Conservation (phyloP, 371 early-diverging fungal genomes). For the Mucor indicus region DNA sequence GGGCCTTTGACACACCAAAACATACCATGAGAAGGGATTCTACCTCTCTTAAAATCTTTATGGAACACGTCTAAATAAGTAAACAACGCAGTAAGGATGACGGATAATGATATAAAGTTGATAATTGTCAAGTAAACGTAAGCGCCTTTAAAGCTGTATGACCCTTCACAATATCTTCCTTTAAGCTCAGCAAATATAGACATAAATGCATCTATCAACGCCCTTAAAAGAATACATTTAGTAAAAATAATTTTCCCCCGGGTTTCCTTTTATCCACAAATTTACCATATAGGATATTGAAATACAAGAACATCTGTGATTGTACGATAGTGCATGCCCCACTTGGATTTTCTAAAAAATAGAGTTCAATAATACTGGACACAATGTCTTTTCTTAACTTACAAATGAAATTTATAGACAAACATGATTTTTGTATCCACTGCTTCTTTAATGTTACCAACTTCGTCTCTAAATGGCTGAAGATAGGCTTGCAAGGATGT, state of each 20-base stretch:
- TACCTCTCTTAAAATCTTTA: conserved; percentile 33
- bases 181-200: conserved; percentile 37
- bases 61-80: conserved; percentile 42
- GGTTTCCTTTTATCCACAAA: neutral
- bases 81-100: conserved; percentile 42
- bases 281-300: conserved; percentile 50
- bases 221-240: conserved; percentile 18
- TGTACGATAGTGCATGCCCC: conserved; percentile 45
- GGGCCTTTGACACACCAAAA: conserved; percentile 57
- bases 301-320: conserved; percentile 41
- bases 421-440: conserved; percentile 34
- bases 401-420: conserved; percentile 33
- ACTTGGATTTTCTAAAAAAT: conserved; percentile 37
- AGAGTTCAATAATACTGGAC: neutral
- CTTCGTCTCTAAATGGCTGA: conserved; percentile 38
- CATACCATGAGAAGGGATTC: conserved; percentile 44
- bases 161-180: conserved; percentile 40
- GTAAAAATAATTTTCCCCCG: neutral
- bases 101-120: conserved; percentile 37
- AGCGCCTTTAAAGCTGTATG: conserved; percentile 38
- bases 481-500: conserved; percentile 42
- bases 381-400: conserved; percentile 4
- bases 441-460: conserved; percentile 25
- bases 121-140: conserved; percentile 46
- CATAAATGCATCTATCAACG: conserved; percentile 39